Base-by-base conservation (phyloP, 2,329 filamentous ascomycete species). In the Xylaria arbuscula region DNA sequence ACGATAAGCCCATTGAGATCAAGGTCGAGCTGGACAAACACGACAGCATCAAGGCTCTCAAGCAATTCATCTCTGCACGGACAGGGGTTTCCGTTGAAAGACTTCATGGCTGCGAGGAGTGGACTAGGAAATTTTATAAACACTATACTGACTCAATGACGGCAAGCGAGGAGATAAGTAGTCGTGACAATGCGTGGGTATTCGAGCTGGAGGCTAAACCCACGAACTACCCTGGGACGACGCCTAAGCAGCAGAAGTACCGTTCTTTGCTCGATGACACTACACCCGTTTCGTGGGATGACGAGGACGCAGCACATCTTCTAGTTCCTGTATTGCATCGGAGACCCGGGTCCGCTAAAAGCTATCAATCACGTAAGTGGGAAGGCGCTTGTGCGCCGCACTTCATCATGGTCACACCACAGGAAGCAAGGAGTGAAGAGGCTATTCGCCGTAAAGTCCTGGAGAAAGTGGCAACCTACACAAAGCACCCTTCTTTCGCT, bases 61-160 rank as follows among this genome's bases (percentile, higher is more conserved):
- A 94, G 78, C 86, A 88, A 60, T 91, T 88, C 76, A 81, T 95
- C 42, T 89, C 91, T n/a, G 85, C 84, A 59, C 87, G 90, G 58
- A 88, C 90, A 1, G 90, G 87, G 42, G 85, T 94, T 47, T 88
- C 86, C 64, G 77, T 84, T 58, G 86, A 90, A 56, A 87, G 88
- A 13, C 78, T 98, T n/a, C 89, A 97, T 76, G 90, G 90, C 15
- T 90, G 89, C 0, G 96, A 99, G 76, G 89, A 97, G 59, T 97
- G 93, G 78, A 92, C 89, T 73, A 85, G 89, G 73, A 93, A 91
- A 73, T 94, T 98, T 79, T 98, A 94, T 84, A 95, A 94, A 77
- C 86, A 93, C 58, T 94, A 96, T 72, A 88, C 93, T 28, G 92
- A 98, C 74, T 82, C 82, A 4, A 78, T 79, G 8, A 85, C 86